phyloP scores from a whole-genome alignment of 2,329 filamentous ascomycete genomes.

The Microdochium bolleyi region DNA sequence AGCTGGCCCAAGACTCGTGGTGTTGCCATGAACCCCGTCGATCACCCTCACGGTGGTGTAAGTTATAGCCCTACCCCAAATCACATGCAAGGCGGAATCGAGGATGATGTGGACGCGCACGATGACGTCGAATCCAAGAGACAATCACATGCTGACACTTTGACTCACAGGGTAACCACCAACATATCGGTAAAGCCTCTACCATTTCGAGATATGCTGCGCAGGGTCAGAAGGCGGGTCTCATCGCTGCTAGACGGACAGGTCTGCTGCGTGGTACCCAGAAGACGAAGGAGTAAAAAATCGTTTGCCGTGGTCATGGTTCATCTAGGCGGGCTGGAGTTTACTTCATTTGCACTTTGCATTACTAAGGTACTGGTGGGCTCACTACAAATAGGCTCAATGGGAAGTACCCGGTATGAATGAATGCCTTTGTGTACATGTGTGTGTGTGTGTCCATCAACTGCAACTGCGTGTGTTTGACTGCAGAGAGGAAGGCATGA shows the following conservation, averaged over 20 bases:
- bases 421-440: slow-evolving; percentile 13
- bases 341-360: slow-evolving; percentile 50
- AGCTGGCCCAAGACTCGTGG: slow-evolving; percentile 99
- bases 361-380: slow-evolving; percentile 42
- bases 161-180: slow-evolving; percentile 79
- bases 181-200: slow-evolving; percentile 99
- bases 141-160: slow-evolving; percentile 30
- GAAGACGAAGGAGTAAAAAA: slow-evolving; percentile 92
- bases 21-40: slow-evolving; percentile 99
- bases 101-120: not conserved
- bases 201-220: slow-evolving; percentile 98
- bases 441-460: slow-evolving; percentile 7
- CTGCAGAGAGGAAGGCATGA: too few species aligned
- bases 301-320: slow-evolving; percentile 25
- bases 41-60: slow-evolving; percentile 95
- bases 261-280: slow-evolving; percentile 99
- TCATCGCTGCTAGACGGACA: slow-evolving; percentile 98
- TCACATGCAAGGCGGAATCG: not conserved
- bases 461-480: slow-evolving; percentile 1
- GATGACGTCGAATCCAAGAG: not conserved
- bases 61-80: slow-evolving; percentile 20
- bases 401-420: slow-evolving; percentile 26
- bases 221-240: slow-evolving; percentile 99
- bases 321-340: slow-evolving; percentile 57
- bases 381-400: slow-evolving; percentile 27